A percentile compares a stretch with the other conserved stretches of the same genome.
phyloP scores from a whole-genome alignment of 2,329 filamentous ascomycete species.

The Lachnellula hyalina region DNA sequence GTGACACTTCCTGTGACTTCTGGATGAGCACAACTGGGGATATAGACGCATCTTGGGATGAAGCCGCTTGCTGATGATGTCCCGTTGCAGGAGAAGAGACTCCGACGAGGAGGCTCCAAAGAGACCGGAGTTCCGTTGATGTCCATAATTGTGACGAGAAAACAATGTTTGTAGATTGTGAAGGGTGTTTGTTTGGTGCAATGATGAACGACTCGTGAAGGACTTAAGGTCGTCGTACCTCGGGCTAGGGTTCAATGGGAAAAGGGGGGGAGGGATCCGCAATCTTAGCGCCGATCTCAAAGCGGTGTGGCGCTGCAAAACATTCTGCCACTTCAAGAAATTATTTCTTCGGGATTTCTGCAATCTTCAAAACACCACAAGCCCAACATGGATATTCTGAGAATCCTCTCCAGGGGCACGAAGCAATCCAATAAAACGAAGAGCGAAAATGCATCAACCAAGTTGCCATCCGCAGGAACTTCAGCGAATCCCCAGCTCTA shows the following conservation, averaged over 20 bases:
- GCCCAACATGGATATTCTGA: constrained; percentile 55
- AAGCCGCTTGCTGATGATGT: neutral
- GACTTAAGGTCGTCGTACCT: neutral
- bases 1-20: neutral
- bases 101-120: too few species aligned
- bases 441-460: constrained; percentile 33
- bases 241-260: neutral
- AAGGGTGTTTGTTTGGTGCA: too few species aligned
- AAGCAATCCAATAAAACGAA: constrained; percentile 42
- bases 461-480: constrained; percentile 60
- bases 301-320: neutral
- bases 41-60: neutral
- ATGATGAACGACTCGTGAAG: too few species aligned
- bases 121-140: neutral
- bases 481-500: constrained; percentile 65
- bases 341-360: neutral
- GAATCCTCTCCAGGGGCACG: constrained; percentile 64
- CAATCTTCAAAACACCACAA: neutral
- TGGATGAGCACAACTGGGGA: neutral
- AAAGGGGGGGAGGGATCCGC: neutral
- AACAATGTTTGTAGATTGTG: neutral
- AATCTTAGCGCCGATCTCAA: neutral
- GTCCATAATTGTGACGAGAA: neutral
- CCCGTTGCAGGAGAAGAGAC: neutral
- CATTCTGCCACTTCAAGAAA: neutral